Evolutionary conservation across 2,329 filamentous ascomycete species (phyloP).

Genomic region (Fonsecaea monophora): DNA sequence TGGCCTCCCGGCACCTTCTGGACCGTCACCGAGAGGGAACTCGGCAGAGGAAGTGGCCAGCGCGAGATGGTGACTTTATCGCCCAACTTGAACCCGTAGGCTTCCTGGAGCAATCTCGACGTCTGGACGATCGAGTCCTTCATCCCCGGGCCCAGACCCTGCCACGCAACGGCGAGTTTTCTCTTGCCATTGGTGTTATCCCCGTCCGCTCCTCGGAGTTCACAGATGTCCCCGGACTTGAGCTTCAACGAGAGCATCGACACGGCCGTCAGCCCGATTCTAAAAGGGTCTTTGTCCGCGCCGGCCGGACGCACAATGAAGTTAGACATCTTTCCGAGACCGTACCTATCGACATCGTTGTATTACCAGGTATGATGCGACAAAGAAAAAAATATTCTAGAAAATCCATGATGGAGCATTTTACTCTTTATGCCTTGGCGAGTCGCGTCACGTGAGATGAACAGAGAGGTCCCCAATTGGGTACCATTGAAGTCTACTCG

Average conservation of each 20-base stretch:
- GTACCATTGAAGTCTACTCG: neutral
- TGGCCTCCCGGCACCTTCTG: slow-evolving; percentile 41
- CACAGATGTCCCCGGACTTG: slow-evolving; percentile 65
- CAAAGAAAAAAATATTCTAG: neutral
- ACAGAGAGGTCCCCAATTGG: neutral
- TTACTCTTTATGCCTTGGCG: neutral
- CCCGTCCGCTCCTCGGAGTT: slow-evolving; percentile 46
- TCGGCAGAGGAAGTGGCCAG: slow-evolving; percentile 58
- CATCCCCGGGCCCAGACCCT: slow-evolving; percentile 63
- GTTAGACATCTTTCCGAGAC: slow-evolving; percentile 38
- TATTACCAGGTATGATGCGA: neutral
- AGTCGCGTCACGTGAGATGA: neutral
- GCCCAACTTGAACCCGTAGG: slow-evolving; percentile 73
- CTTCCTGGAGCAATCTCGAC: slow-evolving; percentile 74
- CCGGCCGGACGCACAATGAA: slow-evolving; percentile 64
- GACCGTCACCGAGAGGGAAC: slow-evolving; percentile 65
- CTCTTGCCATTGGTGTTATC: slow-evolving; percentile 11
- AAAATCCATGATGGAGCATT: neutral
- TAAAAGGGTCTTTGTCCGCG: slow-evolving; percentile 63
- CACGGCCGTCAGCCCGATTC: slow-evolving; percentile 63
- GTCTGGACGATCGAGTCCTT: slow-evolving; percentile 73
- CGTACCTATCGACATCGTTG: neutral
- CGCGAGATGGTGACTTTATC: slow-evolving; percentile 70
- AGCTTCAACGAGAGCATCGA: slow-evolving; percentile 63
- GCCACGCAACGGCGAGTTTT: slow-evolving; percentile 64